Base-by-base conservation (phyloP, 78 protist genomes). In the Chrysochromulina parva region DNA sequence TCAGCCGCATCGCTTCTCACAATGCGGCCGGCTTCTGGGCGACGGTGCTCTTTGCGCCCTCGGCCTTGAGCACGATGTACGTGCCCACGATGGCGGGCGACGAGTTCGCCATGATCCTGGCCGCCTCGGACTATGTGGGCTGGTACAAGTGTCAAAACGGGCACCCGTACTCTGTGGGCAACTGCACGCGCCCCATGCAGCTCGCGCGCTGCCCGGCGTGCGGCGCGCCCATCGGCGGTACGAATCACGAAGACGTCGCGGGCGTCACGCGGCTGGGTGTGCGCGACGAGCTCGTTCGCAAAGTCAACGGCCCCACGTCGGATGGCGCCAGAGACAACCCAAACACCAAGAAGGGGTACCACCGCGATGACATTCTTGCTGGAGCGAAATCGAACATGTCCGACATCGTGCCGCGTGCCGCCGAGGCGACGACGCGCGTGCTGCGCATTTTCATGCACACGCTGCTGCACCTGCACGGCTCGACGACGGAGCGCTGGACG, bases 151-250 rank as follows among this genome's bases (percentile, higher is more conserved):
- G 93, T 58, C 73, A 65, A 0, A 74, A 82, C 50, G 93, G 93
- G 62, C 93, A 90, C 57, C 53, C 73, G 52, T 90, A 90, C 93
- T 57, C 65, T 6, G 67, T 91, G 57, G 93, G 90, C 78, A 78
- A 85, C 28, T 91, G 93, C 67, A 85, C 69, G 14, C 11, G 47
- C 78, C 91, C 93, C 6, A 86, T 91, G 90, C 71, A 85, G 73
- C 13, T 17, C 38, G 57, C 86, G 9, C 7, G 6, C 4, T 91
- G 93, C 90, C 89, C 89, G 26, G 84, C 3, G n/a, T 90, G 93
- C 58, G 47, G 66, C 48, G 59, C 80, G 47, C 3, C 0, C 24
- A 62, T 90, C 24, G 93, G 93, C 58, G 93, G 85, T 10, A 0
- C 0, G 13, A 3, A n/a, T 24, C 90, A 85, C 62, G 65, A 0